Conservation (phyloP, 257 asterid genomes). For the Solanum sparsipilum region DNA sequence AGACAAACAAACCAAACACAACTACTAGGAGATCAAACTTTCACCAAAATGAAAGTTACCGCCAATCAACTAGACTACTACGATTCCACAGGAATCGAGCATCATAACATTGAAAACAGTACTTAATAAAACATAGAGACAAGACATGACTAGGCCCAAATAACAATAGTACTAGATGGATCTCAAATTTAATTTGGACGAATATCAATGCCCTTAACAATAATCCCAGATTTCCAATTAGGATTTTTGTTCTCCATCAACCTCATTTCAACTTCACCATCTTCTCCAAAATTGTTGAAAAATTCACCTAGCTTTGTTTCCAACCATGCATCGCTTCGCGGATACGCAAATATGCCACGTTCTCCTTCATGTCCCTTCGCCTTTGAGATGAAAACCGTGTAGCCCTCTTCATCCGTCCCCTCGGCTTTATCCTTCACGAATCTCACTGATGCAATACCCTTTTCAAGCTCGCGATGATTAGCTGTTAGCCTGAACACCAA, state of each 20-base stretch:
- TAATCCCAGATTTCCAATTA: neutral
- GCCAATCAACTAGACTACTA: neutral
- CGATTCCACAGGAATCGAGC: neutral
- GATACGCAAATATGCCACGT: neutral
- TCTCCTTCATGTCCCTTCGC: neutral
- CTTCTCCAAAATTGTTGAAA: neutral
- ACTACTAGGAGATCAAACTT: too few species aligned
- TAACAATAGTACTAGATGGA: neutral
- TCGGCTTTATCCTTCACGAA: neutral
- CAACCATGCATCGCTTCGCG: neutral
- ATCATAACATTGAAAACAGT: neutral
- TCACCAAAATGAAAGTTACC: neutral
- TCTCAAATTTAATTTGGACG: neutral
- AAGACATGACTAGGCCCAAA: neutral
- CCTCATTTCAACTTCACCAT: neutral
- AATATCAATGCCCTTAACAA: neutral
- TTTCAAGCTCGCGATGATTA: neutral
- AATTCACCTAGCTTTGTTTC: neutral
- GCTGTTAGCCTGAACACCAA: neutral
- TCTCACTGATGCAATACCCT: neutral
- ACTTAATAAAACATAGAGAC: neutral
- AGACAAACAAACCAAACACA: neutral
- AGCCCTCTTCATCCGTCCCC: neutral
- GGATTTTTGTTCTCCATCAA: neutral
- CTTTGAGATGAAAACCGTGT: neutral